Evolutionary conservation across 805 yeast genomes (phyloP), one percentile per base, ranked within the genome.

Genomic region (Candida nanaspora): DNA sequence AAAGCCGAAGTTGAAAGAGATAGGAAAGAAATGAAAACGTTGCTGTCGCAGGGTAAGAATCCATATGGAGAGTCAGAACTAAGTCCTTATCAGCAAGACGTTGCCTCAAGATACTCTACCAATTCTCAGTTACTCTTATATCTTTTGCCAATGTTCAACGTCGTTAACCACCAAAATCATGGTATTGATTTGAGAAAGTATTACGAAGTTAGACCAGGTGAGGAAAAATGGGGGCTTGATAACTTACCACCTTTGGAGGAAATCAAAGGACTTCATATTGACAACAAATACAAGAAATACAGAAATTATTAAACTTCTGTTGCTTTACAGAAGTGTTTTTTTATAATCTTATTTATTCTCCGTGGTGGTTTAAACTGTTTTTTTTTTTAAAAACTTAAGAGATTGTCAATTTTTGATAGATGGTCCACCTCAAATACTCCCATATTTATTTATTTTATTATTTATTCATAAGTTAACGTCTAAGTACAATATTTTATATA

Each of bases 121-220:
- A 78, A 78, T 56, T 77, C 94, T 7, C 78, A 76, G 54, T 60
- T 76, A 42, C 65, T 70, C 41, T 57, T 80, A 51, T 74, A 78
- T 41, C 56, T 83, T 45, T 60, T 86, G 52, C 95, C 95, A 20
- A 80, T 87, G 86, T 85, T 86, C 69, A 86, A 86, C 65, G 66
- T 83, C 46, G 87, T 79, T 36, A 65, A 78, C 58, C 95, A 86
- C 62, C 87, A 85, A 50, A 80, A 78, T 66, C 95, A 86, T 61
- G 93, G 91, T 21, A 78, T 84, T 44, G 82, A 80, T 54, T 66
- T 82, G 44, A 69, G 70, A 54, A 78, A 69, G 54, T 82, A 79
- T 47, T 70, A 71, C 45, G 78, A 73, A 56, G 66, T 61, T 39
- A 68, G 82, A 54, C 68, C 72, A 21, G 82, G 82, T 31, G 82